phyloP scores from a whole-genome alignment of 331 rosid species.

The Telfairia occidentalis region DNA sequence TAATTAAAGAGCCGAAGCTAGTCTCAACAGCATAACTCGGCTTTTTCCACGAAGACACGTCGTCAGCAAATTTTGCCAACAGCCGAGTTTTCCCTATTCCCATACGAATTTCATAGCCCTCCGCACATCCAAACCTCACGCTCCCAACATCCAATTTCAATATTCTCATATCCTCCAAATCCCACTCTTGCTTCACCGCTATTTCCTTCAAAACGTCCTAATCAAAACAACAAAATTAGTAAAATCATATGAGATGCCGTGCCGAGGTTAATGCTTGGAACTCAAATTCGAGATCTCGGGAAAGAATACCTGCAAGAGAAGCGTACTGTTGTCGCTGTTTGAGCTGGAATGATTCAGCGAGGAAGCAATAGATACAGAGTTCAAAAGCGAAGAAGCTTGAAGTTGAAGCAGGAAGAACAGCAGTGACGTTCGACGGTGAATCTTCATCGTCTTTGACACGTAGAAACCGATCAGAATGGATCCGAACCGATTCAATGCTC shows the following conservation, averaged over 20 bases:
- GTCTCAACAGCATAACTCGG: conserved; percentile 23
- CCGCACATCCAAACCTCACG: conserved; percentile 44
- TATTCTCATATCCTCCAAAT: conserved; percentile 30
- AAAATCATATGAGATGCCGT: not conserved
- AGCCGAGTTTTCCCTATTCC: conserved; percentile 39
- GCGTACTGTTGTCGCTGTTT: conserved; percentile 19
- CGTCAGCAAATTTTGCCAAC: conserved; percentile 42
- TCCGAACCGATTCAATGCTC: not conserved
- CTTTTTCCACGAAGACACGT: conserved; percentile 50
- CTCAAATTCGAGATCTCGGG: not conserved
- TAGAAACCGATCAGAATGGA: not conserved
- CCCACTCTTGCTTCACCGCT: conserved; percentile 52
- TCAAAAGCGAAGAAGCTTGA: not conserved
- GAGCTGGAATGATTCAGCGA: conserved; percentile 13
- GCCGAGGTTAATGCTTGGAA: not conserved
- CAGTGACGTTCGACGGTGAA: conserved; percentile 1
- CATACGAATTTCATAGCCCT: conserved; percentile 38
- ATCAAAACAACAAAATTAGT: not conserved
- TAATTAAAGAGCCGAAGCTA: conserved; percentile 42
- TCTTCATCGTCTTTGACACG: conserved; percentile 14
- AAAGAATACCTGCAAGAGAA: conserved; percentile 45
- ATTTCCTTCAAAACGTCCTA: conserved; percentile 69
- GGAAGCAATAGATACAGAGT: conserved; percentile 17
- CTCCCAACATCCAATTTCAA: conserved; percentile 39
- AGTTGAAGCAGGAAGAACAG: conserved; percentile 29